A percentile compares a stretch with the other conserved stretches of the same genome.
These are phyloP conservation scores for Ophiocordyceps camponoti-floridani DNA, from an alignment of 2,329 filamentous ascomycete species.

Conservation along the genomic window DNA sequence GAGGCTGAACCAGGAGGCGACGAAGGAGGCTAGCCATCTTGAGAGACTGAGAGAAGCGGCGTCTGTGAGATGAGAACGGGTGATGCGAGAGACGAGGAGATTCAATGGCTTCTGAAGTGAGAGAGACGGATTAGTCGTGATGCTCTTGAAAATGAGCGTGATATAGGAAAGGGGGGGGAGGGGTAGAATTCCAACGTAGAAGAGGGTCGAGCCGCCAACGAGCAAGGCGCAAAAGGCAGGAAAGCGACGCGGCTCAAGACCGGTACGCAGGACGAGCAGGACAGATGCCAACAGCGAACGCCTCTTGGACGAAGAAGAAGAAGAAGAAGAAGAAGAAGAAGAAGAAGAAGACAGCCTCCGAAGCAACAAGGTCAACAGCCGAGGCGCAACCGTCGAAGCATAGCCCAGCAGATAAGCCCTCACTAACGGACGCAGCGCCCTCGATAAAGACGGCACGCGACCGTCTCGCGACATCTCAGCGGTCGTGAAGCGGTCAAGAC, in stretches of 20 bases:
- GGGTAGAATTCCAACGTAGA: constrained; percentile 28
- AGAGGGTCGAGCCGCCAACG: constrained; percentile 40
- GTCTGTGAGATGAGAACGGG: background rate
- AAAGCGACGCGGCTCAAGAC: constrained; percentile 37
- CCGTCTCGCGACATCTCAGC: background rate
- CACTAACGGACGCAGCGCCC: too few relatives aligned
- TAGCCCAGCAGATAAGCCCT: too few relatives aligned
- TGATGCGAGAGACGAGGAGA: background rate
- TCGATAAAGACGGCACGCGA: background rate
- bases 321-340: too few relatives aligned
- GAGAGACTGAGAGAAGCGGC: constrained; percentile 23
- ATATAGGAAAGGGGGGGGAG: background rate
- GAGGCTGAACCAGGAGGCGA: constrained; percentile 39
- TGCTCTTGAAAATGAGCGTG: background rate
- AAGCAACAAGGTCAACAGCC: too few relatives aligned
- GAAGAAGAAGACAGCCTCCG: too few relatives aligned
- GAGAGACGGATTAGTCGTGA: background rate
- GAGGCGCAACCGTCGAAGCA: too few relatives aligned
- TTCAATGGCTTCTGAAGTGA: background rate
- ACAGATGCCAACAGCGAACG: constrained; percentile 14
- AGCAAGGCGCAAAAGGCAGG: constrained; percentile 44
- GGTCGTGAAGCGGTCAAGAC: background rate
- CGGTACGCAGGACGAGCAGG: constrained; percentile 26
- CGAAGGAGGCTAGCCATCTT: constrained; percentile 39
- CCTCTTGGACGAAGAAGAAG: background rate